phyloP scores from a whole-genome alignment of 768 basidiomycete species.

The Rhodotorula taiwanensis region DNA sequence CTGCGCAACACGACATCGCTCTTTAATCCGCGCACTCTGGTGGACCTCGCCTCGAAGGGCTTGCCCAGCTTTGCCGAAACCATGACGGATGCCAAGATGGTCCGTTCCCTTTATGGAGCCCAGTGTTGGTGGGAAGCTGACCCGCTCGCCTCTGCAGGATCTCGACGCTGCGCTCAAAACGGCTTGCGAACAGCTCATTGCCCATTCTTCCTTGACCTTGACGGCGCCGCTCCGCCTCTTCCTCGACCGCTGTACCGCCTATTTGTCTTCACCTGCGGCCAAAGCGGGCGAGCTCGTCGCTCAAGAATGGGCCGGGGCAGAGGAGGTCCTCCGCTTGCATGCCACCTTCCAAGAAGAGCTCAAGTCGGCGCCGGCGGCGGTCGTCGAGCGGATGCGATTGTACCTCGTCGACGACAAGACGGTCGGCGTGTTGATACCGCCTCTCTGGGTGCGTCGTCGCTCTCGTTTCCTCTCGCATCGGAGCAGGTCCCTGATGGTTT shows the following conservation, averaged over 20 bases:
- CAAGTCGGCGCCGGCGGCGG: slow-evolving; percentile 51
- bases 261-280: slow-evolving; percentile 40
- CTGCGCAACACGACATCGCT: slow-evolving; percentile 21
- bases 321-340: slow-evolving; percentile 53
- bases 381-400: slow-evolving; percentile 56
- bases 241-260: slow-evolving; percentile 52
- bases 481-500: background rate
- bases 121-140: background rate
- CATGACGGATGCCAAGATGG: slow-evolving; percentile 66
- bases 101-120: slow-evolving; percentile 43
- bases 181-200: slow-evolving; percentile 78
- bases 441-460: slow-evolving; percentile 52
- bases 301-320: slow-evolving; percentile 54
- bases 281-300: slow-evolving; percentile 38
- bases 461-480: background rate
- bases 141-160: slow-evolving; percentile 51
- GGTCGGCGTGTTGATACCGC: slow-evolving; percentile 66
- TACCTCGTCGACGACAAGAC: slow-evolving; percentile 75
- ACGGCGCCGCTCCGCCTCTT: slow-evolving; percentile 60
- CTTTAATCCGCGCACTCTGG: slow-evolving; percentile 35
- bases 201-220: slow-evolving; percentile 55
- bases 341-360: slow-evolving; percentile 48
- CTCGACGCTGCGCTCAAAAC: slow-evolving; percentile 78
- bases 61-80: slow-evolving; percentile 50
- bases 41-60: slow-evolving; percentile 15